A percentile compares a stretch with the other conserved stretches of the same genome.
These are phyloP conservation scores for Picea abies DNA, from an alignment of 83 land plant genomes.

Conservation along the genomic window DNA sequence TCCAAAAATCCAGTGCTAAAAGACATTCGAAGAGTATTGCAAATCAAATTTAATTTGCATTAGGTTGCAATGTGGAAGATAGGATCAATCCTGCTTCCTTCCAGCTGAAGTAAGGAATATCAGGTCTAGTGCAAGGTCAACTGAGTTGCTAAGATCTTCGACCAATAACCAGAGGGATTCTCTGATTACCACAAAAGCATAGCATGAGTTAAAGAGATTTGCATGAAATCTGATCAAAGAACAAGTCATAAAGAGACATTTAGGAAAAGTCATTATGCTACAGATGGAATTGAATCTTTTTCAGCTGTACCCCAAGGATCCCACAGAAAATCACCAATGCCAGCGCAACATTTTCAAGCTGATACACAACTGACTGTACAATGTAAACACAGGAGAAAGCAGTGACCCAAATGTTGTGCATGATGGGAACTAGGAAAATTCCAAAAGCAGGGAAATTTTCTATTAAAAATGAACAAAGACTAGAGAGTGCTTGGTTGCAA, in stretches of 20 bases:
- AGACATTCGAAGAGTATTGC: conserved; percentile 12
- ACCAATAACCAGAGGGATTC: conserved; percentile 11
- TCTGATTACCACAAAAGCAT: not conserved
- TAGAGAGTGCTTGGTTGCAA: conserved; percentile 76
- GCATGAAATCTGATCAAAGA: not conserved
- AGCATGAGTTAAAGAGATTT: not conserved
- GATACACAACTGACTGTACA: not conserved
- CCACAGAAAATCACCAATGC: not conserved
- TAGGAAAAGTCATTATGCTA: not conserved
- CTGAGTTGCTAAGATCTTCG: not conserved
- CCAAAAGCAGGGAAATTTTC: conserved; percentile 16
- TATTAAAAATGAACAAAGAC: conserved; percentile 51
- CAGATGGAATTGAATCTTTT: not conserved
- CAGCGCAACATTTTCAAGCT: not conserved
- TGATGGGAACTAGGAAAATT: not conserved
- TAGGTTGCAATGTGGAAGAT: conserved; percentile 16
- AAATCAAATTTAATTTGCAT: conserved; percentile 10
- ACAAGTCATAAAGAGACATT: not conserved
- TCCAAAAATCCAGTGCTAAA: conserved; percentile 11
- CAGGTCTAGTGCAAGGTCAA: not conserved
- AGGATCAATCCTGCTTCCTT: conserved; percentile 7
- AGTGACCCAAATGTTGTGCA: not conserved
- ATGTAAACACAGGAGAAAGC: not conserved
- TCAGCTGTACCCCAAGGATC: not conserved
- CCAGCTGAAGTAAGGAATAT: not conserved